Conservation (phyloP, 2,329 filamentous ascomycete species). For the Alternaria infectoria region DNA sequence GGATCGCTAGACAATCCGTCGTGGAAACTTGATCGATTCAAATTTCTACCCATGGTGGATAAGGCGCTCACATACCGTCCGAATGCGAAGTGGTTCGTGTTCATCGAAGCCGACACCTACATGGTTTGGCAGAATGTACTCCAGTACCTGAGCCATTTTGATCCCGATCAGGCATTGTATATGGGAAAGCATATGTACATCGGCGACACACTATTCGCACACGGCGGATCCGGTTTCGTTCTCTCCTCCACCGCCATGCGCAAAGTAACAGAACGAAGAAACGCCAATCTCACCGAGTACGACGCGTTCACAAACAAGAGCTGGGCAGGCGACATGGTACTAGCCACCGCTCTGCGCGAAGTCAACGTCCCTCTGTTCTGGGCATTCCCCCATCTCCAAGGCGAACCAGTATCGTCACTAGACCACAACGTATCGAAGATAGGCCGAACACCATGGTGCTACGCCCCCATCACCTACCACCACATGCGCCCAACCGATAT, state of each 20-base stretch:
- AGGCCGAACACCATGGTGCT: slow-evolving; percentile 55
- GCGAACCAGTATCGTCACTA: slow-evolving; percentile 30
- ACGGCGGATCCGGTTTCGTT: slow-evolving; percentile 60
- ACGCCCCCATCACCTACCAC: slow-evolving; percentile 55
- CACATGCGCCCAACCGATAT: slow-evolving; percentile 54
- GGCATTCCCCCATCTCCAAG: slow-evolving; percentile 28
- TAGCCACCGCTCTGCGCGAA: slow-evolving; percentile 56
- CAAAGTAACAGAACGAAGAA: slow-evolving; percentile 44
- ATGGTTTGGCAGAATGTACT: slow-evolving; percentile 60
- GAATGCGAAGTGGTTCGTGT: slow-evolving; percentile 63
- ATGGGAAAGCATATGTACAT: slow-evolving; percentile 61
- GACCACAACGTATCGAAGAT: slow-evolving; percentile 26
- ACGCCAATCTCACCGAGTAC: slow-evolving; percentile 47
- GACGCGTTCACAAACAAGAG: slow-evolving; percentile 54
- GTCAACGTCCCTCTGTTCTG: slow-evolving; percentile 37
- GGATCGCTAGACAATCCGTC: slow-evolving; percentile 14
- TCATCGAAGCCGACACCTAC: slow-evolving; percentile 65
- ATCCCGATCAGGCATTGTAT: slow-evolving; percentile 56
- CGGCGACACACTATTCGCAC: slow-evolving; percentile 57
- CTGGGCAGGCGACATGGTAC: slow-evolving; percentile 59
- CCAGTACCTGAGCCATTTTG: slow-evolving; percentile 57
- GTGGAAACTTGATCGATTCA: slow-evolving; percentile 43
- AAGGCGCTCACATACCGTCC: slow-evolving; percentile 39
- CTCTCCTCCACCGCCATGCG: slow-evolving; percentile 57
- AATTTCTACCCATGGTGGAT: slow-evolving; percentile 43